Evolutionary conservation across 495 filamentous ascomycete genomes (phyloP).

Genomic region (Apiosordaria backusii): DNA sequence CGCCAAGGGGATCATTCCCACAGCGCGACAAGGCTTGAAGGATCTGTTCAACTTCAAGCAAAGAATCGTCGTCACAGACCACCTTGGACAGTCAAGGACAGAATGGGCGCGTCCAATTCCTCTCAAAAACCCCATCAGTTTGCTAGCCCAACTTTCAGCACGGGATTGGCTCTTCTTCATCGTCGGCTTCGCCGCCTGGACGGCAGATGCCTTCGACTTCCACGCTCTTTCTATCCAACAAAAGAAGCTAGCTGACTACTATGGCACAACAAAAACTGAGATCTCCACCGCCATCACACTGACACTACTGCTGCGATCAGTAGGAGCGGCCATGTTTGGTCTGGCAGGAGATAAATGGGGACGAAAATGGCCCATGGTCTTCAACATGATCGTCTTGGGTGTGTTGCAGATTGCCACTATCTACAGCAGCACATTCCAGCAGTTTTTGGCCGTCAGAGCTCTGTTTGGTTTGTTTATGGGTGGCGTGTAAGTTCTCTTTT

Average conservation of each 20-base stretch:
- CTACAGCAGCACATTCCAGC: slow-evolving; percentile 60
- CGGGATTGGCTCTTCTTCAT: slow-evolving; percentile 62
- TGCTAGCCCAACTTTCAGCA: slow-evolving; percentile 53
- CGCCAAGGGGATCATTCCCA: slow-evolving; percentile 55
- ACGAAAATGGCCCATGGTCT: slow-evolving; percentile 77
- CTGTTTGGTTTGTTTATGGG: slow-evolving; percentile 83
- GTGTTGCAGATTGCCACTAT: slow-evolving; percentile 69
- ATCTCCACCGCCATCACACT: slow-evolving; percentile 72
- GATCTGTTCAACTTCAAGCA: slow-evolving; percentile 68
- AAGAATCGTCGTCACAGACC: slow-evolving; percentile 59
- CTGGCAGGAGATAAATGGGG: slow-evolving; percentile 70
- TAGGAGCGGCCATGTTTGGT: slow-evolving; percentile 69
- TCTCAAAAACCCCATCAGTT: slow-evolving; percentile 58
- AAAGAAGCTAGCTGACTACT: slow-evolving; percentile 64
- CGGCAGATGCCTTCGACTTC: slow-evolving; percentile 73
- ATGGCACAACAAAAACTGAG: slow-evolving; percentile 58
- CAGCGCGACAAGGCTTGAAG: slow-evolving; percentile 55
- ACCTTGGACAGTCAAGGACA: slow-evolving; percentile 48
- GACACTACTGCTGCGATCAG: slow-evolving; percentile 64
- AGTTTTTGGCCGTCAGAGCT: slow-evolving; percentile 66
- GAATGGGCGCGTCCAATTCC: slow-evolving; percentile 61
- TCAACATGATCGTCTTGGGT: slow-evolving; percentile 62
- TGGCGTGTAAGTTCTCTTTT: slow-evolving; percentile 48
- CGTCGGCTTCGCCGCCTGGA: slow-evolving; percentile 62
- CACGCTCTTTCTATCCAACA: slow-evolving; percentile 71